These are phyloP conservation scores for Termitomyces titanicus DNA, from an alignment of 768 basidiomycete genomes.

Conservation along the genomic window DNA sequence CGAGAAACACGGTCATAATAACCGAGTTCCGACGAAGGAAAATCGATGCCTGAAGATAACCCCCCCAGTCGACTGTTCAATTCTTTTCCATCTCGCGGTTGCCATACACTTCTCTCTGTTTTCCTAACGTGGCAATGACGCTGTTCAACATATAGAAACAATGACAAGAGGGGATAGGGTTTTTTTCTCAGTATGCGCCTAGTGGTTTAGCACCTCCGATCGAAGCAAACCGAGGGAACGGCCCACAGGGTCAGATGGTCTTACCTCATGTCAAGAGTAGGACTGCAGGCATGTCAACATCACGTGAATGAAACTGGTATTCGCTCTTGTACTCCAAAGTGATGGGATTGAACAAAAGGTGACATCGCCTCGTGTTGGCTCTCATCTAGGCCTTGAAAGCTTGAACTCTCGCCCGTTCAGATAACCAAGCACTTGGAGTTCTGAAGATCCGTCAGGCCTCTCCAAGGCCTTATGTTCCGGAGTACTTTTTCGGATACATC, in stretches of 20 bases:
- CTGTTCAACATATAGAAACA: not conserved
- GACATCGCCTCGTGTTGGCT: conserved; percentile 25
- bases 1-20: not conserved
- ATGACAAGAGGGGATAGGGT: not conserved
- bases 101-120: too few relatives aligned
- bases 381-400: too few relatives aligned
- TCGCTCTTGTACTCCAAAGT: conserved; percentile 28
- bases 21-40: not conserved
- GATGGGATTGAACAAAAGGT: not conserved
- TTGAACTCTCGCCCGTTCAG: conserved; percentile 2
- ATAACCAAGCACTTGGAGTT: not conserved
- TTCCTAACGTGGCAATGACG: not conserved
- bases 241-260: conserved; percentile 10
- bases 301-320: conserved; percentile 22
- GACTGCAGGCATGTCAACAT: conserved; percentile 13
- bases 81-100: not conserved
- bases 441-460: conserved; percentile 27
- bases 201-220: not conserved
- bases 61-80: not conserved
- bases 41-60: too few relatives aligned
- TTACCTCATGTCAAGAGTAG: not conserved
- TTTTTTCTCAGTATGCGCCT: conserved; percentile 3
- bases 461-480: conserved; percentile 19
- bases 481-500: conserved; percentile 22
- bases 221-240: not conserved